These are phyloP conservation scores for Cladosporium halotolerans DNA, from an alignment of 2,329 filamentous ascomycete species.

Conservation along the genomic window DNA sequence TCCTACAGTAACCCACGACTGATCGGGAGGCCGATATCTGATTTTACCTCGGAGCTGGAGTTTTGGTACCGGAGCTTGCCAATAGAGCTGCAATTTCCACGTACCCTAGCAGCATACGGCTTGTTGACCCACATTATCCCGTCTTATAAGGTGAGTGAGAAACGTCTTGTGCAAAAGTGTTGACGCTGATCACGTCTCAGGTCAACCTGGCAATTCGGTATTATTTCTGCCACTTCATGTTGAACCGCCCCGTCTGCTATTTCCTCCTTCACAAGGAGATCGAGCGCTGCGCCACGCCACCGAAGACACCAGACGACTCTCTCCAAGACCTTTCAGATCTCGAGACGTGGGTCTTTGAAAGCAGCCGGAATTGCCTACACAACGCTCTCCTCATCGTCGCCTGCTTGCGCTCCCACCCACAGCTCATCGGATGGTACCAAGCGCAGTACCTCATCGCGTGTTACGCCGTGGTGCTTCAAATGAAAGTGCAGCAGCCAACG, in stretches of 20 bases:
- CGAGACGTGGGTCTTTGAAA: constrained; percentile 12
- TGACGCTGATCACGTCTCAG: not conserved
- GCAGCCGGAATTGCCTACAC: constrained; percentile 11
- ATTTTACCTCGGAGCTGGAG: constrained; percentile 10
- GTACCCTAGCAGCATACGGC: constrained; percentile 9
- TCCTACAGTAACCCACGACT: constrained; percentile 12
- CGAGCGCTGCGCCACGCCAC: constrained; percentile 11
- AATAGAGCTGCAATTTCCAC: constrained; percentile 11
- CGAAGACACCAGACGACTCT: constrained; percentile 8
- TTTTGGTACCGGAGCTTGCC: constrained; percentile 12
- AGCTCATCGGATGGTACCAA: constrained; percentile 11
- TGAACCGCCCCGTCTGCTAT: constrained; percentile 10
- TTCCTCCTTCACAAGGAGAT: constrained; percentile 12
- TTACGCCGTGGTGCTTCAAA: constrained; percentile 9
- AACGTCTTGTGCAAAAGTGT: not conserved
- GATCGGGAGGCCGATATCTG: constrained; percentile 7
- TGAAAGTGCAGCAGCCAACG: constrained; percentile 1
- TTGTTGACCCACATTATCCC: constrained; percentile 10
- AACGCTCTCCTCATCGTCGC: constrained; percentile 10
- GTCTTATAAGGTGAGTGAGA: constrained; percentile 8
- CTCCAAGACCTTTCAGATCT: constrained; percentile 7
- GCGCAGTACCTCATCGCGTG: constrained; percentile 9
- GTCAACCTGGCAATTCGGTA: constrained; percentile 10
- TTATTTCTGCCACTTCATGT: constrained; percentile 11
- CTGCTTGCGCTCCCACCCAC: constrained; percentile 9